Conservation (phyloP, 768 basidiomycete species). For the Leccinum boreale region DNA sequence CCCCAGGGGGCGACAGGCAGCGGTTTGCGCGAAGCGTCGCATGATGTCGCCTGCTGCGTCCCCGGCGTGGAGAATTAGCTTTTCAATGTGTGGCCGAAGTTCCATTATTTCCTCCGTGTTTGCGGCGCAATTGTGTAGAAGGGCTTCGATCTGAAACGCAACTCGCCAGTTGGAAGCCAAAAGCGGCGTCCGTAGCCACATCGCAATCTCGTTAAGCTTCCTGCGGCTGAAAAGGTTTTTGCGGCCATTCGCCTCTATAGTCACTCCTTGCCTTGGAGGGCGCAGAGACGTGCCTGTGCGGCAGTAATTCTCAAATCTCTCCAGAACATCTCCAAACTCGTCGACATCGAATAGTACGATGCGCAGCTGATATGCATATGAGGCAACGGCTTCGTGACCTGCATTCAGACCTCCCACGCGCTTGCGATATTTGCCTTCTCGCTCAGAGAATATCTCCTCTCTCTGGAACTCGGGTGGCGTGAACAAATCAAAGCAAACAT, state of each 20-base stretch:
- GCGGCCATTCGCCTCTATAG: slow-evolving; percentile 46
- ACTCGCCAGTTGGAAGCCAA: slow-evolving; percentile 47
- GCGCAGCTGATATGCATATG: slow-evolving; percentile 71
- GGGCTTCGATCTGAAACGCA: slow-evolving; percentile 74
- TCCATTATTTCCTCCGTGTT: slow-evolving; percentile 54
- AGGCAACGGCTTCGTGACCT: slow-evolving; percentile 58
- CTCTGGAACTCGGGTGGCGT: slow-evolving; percentile 64
- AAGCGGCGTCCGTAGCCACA: slow-evolving; percentile 43
- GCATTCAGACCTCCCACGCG: slow-evolving; percentile 57
- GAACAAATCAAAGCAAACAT: slow-evolving; percentile 63
- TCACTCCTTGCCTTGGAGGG: slow-evolving; percentile 31
- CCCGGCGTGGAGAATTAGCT: slow-evolving; percentile 34
- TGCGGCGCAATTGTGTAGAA: slow-evolving; percentile 60
- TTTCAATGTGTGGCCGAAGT: slow-evolving; percentile 43
- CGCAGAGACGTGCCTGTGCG: slow-evolving; percentile 40
- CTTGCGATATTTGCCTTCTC: slow-evolving; percentile 45
- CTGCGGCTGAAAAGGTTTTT: slow-evolving; percentile 50
- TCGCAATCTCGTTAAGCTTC: slow-evolving; percentile 44
- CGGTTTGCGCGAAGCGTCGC: slow-evolving; percentile 48
- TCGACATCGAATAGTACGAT: slow-evolving; percentile 51
- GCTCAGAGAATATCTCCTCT: slow-evolving; percentile 49
- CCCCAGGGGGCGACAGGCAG: slow-evolving; percentile 44
- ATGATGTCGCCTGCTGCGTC: slow-evolving; percentile 48
- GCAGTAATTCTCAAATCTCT: slow-evolving; percentile 55
- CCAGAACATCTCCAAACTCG: slow-evolving; percentile 33